Conservation (phyloP, 2,329 filamentous ascomycete species). For the Xylariaceae sp. region DNA sequence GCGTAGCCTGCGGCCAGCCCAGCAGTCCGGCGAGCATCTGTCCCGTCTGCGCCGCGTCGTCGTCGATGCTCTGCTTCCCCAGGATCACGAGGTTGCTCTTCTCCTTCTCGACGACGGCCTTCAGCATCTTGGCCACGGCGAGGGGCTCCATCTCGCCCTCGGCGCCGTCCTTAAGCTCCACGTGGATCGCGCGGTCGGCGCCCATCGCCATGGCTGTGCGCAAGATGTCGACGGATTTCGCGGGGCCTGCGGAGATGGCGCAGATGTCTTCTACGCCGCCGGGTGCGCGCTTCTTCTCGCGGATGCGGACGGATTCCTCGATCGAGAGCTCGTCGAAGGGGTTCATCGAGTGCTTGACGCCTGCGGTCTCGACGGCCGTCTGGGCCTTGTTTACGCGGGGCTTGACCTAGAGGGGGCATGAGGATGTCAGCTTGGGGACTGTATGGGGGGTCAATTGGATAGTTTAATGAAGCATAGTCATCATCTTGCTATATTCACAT, state of each 20-base stretch:
- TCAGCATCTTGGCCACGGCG: slow-evolving; percentile 85
- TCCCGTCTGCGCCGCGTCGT: slow-evolving; percentile 91
- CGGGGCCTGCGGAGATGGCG: slow-evolving; percentile 79
- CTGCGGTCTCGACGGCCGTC: slow-evolving; percentile 86
- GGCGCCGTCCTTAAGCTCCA: slow-evolving; percentile 71
- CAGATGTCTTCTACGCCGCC: slow-evolving; percentile 86
- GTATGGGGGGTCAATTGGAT: not conserved
- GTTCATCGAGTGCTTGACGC: slow-evolving; percentile 98
- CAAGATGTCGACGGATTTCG: slow-evolving; percentile 83
- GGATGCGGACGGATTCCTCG: slow-evolving; percentile 91
- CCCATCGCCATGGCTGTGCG: slow-evolving; percentile 99
- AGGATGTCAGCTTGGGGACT: not conserved
- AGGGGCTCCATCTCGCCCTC: slow-evolving; percentile 72
- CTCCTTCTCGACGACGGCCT: slow-evolving; percentile 75
- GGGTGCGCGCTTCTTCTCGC: slow-evolving; percentile 73
- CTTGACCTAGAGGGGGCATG: slow-evolving; percentile 51
- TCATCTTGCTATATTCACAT: not conserved
- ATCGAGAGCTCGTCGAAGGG: slow-evolving; percentile 98
- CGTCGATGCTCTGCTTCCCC: slow-evolving; percentile 98
- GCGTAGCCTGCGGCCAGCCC: slow-evolving; percentile 91
- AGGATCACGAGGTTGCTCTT: slow-evolving; percentile 88
- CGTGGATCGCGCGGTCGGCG: slow-evolving; percentile 85
- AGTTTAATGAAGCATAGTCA: not conserved
- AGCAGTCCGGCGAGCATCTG: slow-evolving; percentile 95
- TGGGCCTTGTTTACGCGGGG: slow-evolving; percentile 66